phyloP scores from a whole-genome alignment of 345 rosid genomes.

The Mercurialis annua region DNA sequence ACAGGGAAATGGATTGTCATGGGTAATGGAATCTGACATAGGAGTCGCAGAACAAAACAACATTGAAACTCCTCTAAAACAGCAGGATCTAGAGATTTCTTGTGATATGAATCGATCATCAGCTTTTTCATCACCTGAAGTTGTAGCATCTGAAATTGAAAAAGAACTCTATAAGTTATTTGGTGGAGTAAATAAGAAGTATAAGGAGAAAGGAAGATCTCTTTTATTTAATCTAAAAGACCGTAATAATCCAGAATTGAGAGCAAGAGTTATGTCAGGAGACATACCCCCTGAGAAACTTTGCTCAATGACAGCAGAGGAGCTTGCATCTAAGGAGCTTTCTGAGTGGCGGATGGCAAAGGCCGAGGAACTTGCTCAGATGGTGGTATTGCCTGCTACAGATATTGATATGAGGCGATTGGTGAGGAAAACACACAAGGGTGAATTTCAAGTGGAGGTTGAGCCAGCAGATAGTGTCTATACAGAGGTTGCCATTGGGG shows the following conservation, averaged over 20 bases:
- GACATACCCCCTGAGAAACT: slow-evolving; percentile 62
- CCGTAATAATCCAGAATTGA: slow-evolving; percentile 77
- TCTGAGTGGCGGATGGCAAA: slow-evolving; percentile 93
- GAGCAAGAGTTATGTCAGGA: slow-evolving; percentile 72
- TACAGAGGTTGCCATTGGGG: slow-evolving; percentile 55
- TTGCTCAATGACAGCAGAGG: slow-evolving; percentile 91
- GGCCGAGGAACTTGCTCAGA: slow-evolving; percentile 90
- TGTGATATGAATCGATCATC: slow-evolving; percentile 17
- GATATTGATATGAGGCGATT: slow-evolving; percentile 69
- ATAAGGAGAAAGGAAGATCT: slow-evolving; percentile 87
- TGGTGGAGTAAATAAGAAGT: slow-evolving; percentile 96
- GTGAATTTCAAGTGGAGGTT: slow-evolving; percentile 85
- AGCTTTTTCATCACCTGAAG: slow-evolving; percentile 37
- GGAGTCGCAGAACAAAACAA: slow-evolving; percentile 35
- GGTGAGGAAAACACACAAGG: slow-evolving; percentile 93
- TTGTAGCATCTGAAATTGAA: slow-evolving; percentile 64
- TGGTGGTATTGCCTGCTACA: slow-evolving; percentile 80
- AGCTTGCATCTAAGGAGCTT: slow-evolving; percentile 92
- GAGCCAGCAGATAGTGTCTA: slow-evolving; percentile 54
- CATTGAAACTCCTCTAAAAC: slow-evolving; percentile 22
- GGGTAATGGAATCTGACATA: slow-evolving; percentile 60
- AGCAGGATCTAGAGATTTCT: slow-evolving; percentile 19
- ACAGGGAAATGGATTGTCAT: slow-evolving; percentile 91
- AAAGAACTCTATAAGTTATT: slow-evolving; percentile 70
- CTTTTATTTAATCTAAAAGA: slow-evolving; percentile 88